A percentile compares a stretch with the other conserved stretches of the same genome.
Evolutionary conservation across 2,329 filamentous ascomycete genomes (phyloP).

Genomic region (Neofusicoccum kwambonambiense): DNA sequence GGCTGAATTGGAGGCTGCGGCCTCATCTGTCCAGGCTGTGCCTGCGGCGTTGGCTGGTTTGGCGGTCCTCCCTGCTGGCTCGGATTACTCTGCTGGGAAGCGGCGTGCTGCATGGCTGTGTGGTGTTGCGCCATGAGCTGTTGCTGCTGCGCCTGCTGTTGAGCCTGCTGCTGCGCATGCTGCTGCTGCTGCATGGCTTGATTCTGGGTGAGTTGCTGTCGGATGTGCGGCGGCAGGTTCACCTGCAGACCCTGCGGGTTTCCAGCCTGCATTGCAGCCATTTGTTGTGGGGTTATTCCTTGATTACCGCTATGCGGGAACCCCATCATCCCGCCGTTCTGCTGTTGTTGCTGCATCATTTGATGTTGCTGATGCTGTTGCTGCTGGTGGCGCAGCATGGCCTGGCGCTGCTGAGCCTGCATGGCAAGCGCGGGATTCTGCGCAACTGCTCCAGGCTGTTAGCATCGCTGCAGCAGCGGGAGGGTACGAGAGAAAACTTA

Average conservation of each 20-base stretch:
- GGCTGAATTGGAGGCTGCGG: slow-evolving; percentile 36
- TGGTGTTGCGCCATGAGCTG: slow-evolving; percentile 41
- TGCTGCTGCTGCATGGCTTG: slow-evolving; percentile 44
- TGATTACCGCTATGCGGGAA: slow-evolving; percentile 56
- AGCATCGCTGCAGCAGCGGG: neutral
- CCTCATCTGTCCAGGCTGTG: slow-evolving; percentile 38
- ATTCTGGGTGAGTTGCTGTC: slow-evolving; percentile 25
- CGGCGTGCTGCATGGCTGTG: slow-evolving; percentile 48
- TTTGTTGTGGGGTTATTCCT: slow-evolving; percentile 52
- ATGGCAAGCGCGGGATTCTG: slow-evolving; percentile 37
- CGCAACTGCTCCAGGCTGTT: neutral
- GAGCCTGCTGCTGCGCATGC: slow-evolving; percentile 37
- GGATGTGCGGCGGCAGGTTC: slow-evolving; percentile 43
- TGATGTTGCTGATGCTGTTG: slow-evolving; percentile 54
- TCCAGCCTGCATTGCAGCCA: slow-evolving; percentile 50
- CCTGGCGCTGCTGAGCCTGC: slow-evolving; percentile 47
- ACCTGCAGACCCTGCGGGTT: slow-evolving; percentile 36
- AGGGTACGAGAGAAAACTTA: neutral
- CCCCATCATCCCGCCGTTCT: slow-evolving; percentile 52
- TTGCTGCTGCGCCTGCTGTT: slow-evolving; percentile 38
- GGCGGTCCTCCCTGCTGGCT: slow-evolving; percentile 42
- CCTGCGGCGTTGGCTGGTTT: slow-evolving; percentile 31
- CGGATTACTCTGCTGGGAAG: slow-evolving; percentile 50
- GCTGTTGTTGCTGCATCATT: slow-evolving; percentile 52
- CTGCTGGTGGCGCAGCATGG: slow-evolving; percentile 47